These are phyloP conservation scores for Helichrysum umbraculigerum DNA, from an alignment of 129 eudicot species.

Conservation along the genomic window DNA sequence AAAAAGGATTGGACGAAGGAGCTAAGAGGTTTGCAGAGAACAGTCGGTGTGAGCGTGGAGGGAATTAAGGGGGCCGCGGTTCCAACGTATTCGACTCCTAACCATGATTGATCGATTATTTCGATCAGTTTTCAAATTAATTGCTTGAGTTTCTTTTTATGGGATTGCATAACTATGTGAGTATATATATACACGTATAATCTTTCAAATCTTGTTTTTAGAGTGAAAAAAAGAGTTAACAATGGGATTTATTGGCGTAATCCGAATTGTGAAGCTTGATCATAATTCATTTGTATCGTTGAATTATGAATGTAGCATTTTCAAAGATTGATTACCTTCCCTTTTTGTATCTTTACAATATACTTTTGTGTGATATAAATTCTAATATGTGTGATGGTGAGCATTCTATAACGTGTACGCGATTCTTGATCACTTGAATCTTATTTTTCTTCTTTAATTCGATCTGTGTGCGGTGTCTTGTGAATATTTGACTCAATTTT, in stretches of 20 bases:
- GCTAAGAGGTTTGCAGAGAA: slow-evolving; percentile 49
- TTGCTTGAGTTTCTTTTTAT: not conserved
- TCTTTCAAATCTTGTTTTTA: not conserved
- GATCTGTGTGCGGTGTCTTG: too few relatives aligned
- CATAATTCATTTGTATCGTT: not conserved
- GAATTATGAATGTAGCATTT: not conserved
- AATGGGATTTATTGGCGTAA: not conserved
- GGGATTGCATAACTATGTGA: not conserved
- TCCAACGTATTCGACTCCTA: slow-evolving; percentile 29
- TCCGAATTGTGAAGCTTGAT: not conserved
- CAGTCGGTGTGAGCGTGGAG: slow-evolving; percentile 43
- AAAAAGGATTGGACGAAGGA: slow-evolving; percentile 46
- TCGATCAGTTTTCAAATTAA: not conserved
- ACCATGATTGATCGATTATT: slow-evolving; percentile 19
- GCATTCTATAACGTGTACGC: not conserved
- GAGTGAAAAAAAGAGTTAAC: not conserved
- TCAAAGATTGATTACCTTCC: not conserved
- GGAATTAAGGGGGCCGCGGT: slow-evolving; percentile 30
- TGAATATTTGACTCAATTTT: too few relatives aligned
- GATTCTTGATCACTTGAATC: too few relatives aligned
- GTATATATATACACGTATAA: not conserved
- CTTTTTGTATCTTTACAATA: not conserved
- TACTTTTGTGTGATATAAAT: not conserved
- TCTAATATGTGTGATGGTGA: not conserved
- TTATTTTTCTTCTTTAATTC: too few relatives aligned